Evolutionary conservation across 108 stramenopile genomes (phyloP).

Genomic region (Discostella pseudostelligera): DNA sequence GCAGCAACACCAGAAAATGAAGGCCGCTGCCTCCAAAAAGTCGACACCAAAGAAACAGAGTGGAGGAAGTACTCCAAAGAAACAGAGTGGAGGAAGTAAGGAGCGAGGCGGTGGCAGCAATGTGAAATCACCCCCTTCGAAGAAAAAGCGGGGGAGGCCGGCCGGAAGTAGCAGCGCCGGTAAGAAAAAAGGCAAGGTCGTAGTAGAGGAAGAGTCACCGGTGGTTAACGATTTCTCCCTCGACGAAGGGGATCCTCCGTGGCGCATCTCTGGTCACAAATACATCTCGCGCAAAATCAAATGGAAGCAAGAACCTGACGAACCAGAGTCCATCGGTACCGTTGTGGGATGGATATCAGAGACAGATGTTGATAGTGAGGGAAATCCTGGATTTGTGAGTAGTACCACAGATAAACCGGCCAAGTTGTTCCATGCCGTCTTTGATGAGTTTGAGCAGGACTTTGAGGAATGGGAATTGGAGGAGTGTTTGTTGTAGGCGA

Average conservation of each 20-base stretch:
- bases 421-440: conserved; percentile 70
- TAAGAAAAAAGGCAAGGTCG: conserved; percentile 22
- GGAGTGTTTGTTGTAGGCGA: conserved; percentile 52
- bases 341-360: conserved; percentile 75
- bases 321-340: too few species aligned
- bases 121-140: conserved; percentile 8
- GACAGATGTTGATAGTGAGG: conserved; percentile 74
- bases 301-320: conserved; percentile 34
- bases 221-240: conserved; percentile 10
- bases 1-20: conserved; percentile 17
- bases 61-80: conserved; percentile 21
- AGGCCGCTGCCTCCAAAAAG: conserved; percentile 21
- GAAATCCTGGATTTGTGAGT: conserved; percentile 78
- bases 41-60: conserved; percentile 17
- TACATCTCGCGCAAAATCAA: conserved; percentile 54
- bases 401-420: conserved; percentile 69
- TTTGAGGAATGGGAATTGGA: conserved; percentile 76
- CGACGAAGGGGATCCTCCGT: conserved; percentile 81
- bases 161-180: too few species aligned
- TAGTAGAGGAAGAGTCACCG: conserved; percentile 27
- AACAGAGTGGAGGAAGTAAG: conserved; percentile 9
- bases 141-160: conserved; percentile 28
- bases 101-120: conserved; percentile 7
- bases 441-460: conserved; percentile 76
- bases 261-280: conserved; percentile 64